Base-by-base conservation (phyloP, 352 stramenopile genomes). In the Globisporangium sylvaticum region DNA sequence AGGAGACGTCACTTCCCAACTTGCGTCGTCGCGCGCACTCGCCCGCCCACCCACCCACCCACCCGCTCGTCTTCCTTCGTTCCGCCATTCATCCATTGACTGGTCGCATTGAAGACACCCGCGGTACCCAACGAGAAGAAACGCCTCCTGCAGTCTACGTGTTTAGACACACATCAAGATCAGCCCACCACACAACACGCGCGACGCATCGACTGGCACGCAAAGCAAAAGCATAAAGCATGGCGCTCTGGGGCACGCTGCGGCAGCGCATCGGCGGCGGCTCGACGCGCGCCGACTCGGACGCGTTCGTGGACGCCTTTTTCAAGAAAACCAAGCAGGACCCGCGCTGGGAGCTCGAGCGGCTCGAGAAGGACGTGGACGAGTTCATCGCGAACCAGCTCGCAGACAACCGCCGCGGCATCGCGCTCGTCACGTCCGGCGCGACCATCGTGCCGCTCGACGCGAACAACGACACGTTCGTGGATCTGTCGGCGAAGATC, bases 231-330 rank as follows among this genome's bases (percentile, higher is more conserved):
- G 15, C 29, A 20, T 44, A 44, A 32, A 32, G 27, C 14, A 94
- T 94, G 87, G 83, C 80, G 70, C 79, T 94, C 52, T 94, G 87
- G 87, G 87, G 85, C 44, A 93, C 87, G 64, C 74, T 94, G 46
- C 81, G 84, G 54, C 85, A 94, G 65, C 78, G 80, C 57, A 89
- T 94, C 56, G 79, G 87, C 69, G 83, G 83, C 20, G 81, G 83
- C 22, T 70, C 72, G 8, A 78, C 80, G 58, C 67, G 76, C 46
- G 81, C 79, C 5, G 84, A 93, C 70, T 90, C 87, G 56, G 82
- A 89, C 66, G 76, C 78, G 60, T 89, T 91, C 64, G 77, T 95
- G 25, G 76, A 93, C 62, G 77, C 88, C 15, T 95, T 94, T 61
- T 95, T 94, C 69, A 78, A 72, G 54, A 91, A 91, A 69, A 95